Conservation (phyloP, 495 filamentous ascomycete genomes). For the Hypoxylon lenormandii region DNA sequence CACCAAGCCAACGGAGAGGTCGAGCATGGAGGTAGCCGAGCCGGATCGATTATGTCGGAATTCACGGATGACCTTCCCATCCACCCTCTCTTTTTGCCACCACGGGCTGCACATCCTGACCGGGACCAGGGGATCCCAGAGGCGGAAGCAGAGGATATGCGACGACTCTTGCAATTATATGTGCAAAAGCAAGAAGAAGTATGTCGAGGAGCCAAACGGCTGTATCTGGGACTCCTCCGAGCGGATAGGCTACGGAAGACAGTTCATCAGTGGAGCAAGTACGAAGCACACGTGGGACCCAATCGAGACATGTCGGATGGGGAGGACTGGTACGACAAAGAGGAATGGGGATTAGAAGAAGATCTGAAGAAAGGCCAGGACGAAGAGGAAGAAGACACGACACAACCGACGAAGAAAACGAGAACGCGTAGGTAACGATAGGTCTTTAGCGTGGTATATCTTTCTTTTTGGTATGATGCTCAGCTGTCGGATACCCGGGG, state of each 20-base stretch:
- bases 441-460: not conserved
- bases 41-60: constrained; percentile 60
- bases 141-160: constrained; percentile 86
- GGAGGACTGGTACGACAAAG: constrained; percentile 95
- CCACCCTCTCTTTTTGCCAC: constrained; percentile 86
- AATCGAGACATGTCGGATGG: constrained; percentile 80
- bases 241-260: constrained; percentile 81
- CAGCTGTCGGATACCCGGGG: constrained; percentile 37
- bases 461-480: not conserved
- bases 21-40: constrained; percentile 47
- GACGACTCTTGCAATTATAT: constrained; percentile 82
- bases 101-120: constrained; percentile 76
- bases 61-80: constrained; percentile 68
- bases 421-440: constrained; percentile 67
- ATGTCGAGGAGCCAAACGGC: constrained; percentile 78
- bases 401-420: constrained; percentile 79
- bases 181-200: constrained; percentile 97
- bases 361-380: constrained; percentile 91
- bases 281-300: constrained; percentile 86
- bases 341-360: constrained; percentile 86
- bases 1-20: constrained; percentile 26
- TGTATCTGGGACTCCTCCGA: constrained; percentile 79
- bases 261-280: constrained; percentile 85
- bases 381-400: constrained; percentile 85
- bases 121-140: constrained; percentile 82